Evolutionary conservation across 2,329 filamentous ascomycete species (phyloP).

Genomic region (Harringtonia aguacate): DNA sequence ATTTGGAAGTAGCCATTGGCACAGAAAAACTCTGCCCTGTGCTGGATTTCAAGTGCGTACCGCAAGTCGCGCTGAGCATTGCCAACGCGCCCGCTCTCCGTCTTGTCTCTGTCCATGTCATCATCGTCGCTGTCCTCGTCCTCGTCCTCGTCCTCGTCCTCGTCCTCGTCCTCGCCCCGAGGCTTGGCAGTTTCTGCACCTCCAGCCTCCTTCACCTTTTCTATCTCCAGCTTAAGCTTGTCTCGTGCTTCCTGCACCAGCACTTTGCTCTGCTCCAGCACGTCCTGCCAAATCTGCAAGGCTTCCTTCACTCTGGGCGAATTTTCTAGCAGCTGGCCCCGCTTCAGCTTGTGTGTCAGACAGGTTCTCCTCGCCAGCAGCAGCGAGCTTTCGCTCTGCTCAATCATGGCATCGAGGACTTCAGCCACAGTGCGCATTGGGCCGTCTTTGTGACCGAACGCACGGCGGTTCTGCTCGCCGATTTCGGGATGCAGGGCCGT

Average conservation of each 20-base stretch:
- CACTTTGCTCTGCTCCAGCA: conserved; percentile 33
- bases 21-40: conserved; percentile 74
- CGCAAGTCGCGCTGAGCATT: conserved; percentile 57
- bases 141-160: conserved; percentile 22
- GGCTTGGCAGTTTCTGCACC: conserved; percentile 7
- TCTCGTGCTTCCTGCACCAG: conserved; percentile 55
- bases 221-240: conserved; percentile 43
- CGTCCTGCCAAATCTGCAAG: conserved; percentile 56
- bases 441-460: conserved; percentile 50
- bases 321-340: conserved; percentile 73
- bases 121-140: conserved; percentile 11
- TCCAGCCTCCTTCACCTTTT: conserved; percentile 20
- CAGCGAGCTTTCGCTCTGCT: conserved; percentile 61
- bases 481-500: conserved; percentile 66
- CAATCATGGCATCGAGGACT: conserved; percentile 85
- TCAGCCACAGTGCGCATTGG: conserved; percentile 74
- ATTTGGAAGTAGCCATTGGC: conserved; percentile 79
- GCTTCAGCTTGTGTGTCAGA: conserved; percentile 51
- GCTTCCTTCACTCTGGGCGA: conserved; percentile 57
- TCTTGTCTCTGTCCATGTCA: conserved; percentile 14
- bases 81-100: conserved; percentile 30
- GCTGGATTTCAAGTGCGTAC: conserved; percentile 65
- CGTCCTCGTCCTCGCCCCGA: conserved; percentile 4
- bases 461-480: conserved; percentile 53
- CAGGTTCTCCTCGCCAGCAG: conserved; percentile 58